Evolutionary conservation across 108 stramenopile genomes (phyloP).

Genomic region (Fistulifera solaris): DNA sequence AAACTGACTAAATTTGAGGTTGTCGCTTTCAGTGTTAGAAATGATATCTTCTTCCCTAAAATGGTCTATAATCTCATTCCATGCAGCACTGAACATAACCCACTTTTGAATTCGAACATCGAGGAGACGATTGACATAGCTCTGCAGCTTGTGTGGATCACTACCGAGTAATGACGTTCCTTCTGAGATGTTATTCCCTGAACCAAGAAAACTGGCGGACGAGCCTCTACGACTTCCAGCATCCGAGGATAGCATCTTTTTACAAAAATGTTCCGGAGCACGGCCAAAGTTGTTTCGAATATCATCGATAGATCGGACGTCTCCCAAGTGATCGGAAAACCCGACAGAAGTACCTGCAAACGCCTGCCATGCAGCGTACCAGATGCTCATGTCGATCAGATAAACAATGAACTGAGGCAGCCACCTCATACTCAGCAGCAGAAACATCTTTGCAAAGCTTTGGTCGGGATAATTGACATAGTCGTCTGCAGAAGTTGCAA

Average conservation of each 20-base stretch:
- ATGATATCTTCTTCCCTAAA: conserved; percentile 89
- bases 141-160: conserved; percentile 70
- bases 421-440: conserved; percentile 84
- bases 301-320: conserved; percentile 78
- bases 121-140: conserved; percentile 81
- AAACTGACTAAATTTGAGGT: conserved; percentile 91
- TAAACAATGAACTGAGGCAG: conserved; percentile 92
- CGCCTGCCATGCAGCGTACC: conserved; percentile 94
- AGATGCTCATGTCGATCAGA: conserved; percentile 94
- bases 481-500: conserved; percentile 91
- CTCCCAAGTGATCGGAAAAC: conserved; percentile 88
- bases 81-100: conserved; percentile 94
- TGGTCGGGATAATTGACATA: conserved; percentile 90
- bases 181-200: conserved; percentile 25
- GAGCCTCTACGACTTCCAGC: conserved; percentile 82
- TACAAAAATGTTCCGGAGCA: conserved; percentile 82
- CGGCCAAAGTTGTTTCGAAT: conserved; percentile 83
- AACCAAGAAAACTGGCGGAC: conserved; percentile 60
- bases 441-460: conserved; percentile 70
- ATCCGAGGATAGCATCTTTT: conserved; percentile 85
- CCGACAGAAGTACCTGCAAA: conserved; percentile 90
- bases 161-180: conserved; percentile 54
- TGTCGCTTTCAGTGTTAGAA: conserved; percentile 85
- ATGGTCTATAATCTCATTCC: conserved; percentile 95
- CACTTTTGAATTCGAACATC: conserved; percentile 95